These are phyloP conservation scores for Crassisporium funariophilum DNA, from an alignment of 768 basidiomycete genomes.

Conservation along the genomic window DNA sequence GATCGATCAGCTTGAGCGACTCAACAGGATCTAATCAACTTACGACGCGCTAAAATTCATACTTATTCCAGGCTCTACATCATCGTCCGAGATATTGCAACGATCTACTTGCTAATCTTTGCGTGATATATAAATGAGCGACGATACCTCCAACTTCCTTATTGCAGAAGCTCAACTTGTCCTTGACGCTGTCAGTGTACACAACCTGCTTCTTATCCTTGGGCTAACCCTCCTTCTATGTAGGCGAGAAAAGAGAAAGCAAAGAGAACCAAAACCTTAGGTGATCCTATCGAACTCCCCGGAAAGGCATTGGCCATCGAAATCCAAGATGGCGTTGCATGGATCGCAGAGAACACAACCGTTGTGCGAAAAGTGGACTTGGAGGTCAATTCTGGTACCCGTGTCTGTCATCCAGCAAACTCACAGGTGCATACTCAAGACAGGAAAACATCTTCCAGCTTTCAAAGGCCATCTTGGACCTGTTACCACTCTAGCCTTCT, in stretches of 20 bases:
- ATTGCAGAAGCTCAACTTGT: constrained; percentile 72
- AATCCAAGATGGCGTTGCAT: constrained; percentile 66
- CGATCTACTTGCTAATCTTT: too few species aligned
- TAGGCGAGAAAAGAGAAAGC: constrained; percentile 78
- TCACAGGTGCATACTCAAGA: constrained; percentile 44
- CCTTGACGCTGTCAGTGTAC: constrained; percentile 53
- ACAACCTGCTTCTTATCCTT: constrained; percentile 6
- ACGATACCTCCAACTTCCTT: constrained; percentile 57
- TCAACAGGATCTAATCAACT: too few species aligned
- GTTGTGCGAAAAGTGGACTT: constrained; percentile 74
- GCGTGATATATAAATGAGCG: constrained; percentile 16
- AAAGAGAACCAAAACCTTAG: constrained; percentile 67
- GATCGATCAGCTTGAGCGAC: too few species aligned
- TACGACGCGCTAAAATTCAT: too few species aligned
- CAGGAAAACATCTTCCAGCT: constrained; percentile 74
- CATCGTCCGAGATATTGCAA: too few species aligned
- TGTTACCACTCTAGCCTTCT: constrained; percentile 81
- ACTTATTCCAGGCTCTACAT: too few species aligned
- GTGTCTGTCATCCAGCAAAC: background rate
- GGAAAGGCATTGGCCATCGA: constrained; percentile 77
- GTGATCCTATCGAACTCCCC: constrained; percentile 74
- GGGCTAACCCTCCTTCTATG: constrained; percentile 8
- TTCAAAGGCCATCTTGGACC: constrained; percentile 89
- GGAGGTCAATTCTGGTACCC: constrained; percentile 49
- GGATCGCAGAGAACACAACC: constrained; percentile 88